Evolutionary conservation across 2,329 filamentous ascomycete species (phyloP).

Genomic region (Pleomassaria siparia): DNA sequence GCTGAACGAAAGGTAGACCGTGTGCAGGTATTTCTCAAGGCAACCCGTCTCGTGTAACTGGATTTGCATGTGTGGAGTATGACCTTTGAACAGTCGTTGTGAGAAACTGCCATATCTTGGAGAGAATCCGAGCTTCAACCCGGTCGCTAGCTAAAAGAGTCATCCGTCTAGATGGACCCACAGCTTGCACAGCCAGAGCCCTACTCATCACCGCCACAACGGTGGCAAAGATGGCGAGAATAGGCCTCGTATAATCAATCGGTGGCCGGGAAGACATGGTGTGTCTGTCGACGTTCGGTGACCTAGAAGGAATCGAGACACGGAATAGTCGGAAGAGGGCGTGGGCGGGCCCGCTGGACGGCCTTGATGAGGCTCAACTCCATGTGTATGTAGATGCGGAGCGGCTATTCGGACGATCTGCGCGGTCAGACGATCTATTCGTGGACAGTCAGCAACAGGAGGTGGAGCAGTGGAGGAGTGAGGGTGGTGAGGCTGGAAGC

Average conservation of each 20-base stretch:
- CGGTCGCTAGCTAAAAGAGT: not conserved
- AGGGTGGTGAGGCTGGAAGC: not conserved
- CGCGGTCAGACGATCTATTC: not conserved
- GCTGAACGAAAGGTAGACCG: conserved; percentile 3
- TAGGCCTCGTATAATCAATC: not conserved
- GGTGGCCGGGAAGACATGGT: not conserved
- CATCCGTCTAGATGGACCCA: not conserved
- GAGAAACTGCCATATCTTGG: conserved; percentile 8
- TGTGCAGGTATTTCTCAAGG: conserved; percentile 7
- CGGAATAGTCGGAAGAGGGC: not conserved
- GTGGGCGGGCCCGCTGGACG: conserved; percentile 1
- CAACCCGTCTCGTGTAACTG: conserved; percentile 1
- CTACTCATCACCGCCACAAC: not conserved
- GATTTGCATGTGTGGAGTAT: not conserved
- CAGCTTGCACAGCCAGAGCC: conserved; percentile 3
- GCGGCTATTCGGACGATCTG: not conserved
- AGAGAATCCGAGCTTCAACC: conserved; percentile 8
- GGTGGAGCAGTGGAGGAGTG: not conserved
- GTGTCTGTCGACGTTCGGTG: not conserved
- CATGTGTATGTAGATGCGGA: conserved; percentile 5
- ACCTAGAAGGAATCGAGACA: not conserved
- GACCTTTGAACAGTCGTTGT: not conserved
- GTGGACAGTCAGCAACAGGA: not conserved
- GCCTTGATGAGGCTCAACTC: conserved; percentile 11
- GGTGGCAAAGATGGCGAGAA: not conserved